phyloP scores from a whole-genome alignment of 2,329 filamentous ascomycete species.

The Clonostachys rosea region DNA sequence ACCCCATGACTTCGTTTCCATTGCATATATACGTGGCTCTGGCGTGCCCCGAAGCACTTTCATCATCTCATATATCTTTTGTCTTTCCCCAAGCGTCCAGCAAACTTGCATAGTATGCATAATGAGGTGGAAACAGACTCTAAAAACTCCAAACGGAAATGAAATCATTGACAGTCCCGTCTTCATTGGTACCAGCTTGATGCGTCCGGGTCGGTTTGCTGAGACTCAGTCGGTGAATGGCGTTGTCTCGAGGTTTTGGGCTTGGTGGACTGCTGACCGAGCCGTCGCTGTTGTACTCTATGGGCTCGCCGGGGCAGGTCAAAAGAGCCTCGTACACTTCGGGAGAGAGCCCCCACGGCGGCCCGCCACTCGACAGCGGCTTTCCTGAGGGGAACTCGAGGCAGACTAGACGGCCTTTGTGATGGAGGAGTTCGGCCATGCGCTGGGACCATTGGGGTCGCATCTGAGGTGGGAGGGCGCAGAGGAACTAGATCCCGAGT shows the following conservation, averaged over 20 bases:
- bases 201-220: conserved; percentile 47
- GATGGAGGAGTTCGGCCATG: conserved; percentile 43
- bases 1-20: no score
- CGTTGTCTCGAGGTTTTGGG: conserved; percentile 29
- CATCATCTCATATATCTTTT: no score
- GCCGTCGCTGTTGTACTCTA: conserved; percentile 51
- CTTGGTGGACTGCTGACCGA: conserved; percentile 31
- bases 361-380: conserved; percentile 58
- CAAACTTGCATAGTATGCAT: no score
- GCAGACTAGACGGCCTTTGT: conserved; percentile 49
- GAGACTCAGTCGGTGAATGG: conserved; percentile 39
- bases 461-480: conserved; percentile 49
- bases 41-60: no score
- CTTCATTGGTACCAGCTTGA: conserved; percentile 32
- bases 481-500: conserved; percentile 49
- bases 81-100: no score
- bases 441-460: conserved; percentile 49
- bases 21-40: not conserved
- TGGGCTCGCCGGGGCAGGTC: conserved; percentile 60
- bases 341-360: conserved; percentile 67
- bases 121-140: not conserved
- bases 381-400: conserved; percentile 79
- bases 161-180: conserved; percentile 44
- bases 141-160: conserved; percentile 47
- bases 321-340: conserved; percentile 71